Base-by-base conservation (phyloP, 2,329 filamentous ascomycete species). In the Paecilomyces variotii region DNA sequence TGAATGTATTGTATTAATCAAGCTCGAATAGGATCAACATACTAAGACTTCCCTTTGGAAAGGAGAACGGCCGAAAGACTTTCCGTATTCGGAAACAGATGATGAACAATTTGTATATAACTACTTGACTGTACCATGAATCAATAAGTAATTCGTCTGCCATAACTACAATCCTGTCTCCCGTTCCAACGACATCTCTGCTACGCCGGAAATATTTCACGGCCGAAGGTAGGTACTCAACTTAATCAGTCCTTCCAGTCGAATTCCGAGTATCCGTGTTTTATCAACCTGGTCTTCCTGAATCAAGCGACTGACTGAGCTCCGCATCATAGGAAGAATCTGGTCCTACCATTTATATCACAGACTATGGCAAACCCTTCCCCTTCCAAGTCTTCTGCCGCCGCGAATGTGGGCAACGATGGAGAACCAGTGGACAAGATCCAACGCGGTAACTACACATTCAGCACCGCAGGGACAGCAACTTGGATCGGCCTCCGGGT, bases 401-500 rank as follows among this genome's bases (percentile, higher is more conserved):
- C 35, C n/a, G 4, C 35, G 6, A 45, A 45, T 6, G 35, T n/a
- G 35, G n/a, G 5, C 30, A 32, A 10, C 11, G 30, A 32, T 45
- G 35, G 35, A 19, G 35, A 45, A 19, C 35, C 35, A 6, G 6
- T 45, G 4, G 35, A 45, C 35, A 45, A 45, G 35, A 45, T 45
- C 35, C 35, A 45, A 45, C 35, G 35, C 14, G 35, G 35, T n/a
- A 45, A 45, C 35, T 45, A 45, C 14, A 45, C 14, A 5, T 45
- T 45, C 35, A 45, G 35, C 14, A 7, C n/a, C 5, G 35, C 35
- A n/a, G 35, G 35, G 3, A 45, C 35, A 19, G 14, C n/a, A 7
- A 45, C 35, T 19, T 45, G 35, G 35, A 45, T 45, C 35, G 35
- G 68, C 82, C 35, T 45, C 35, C 14, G 35, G 0, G 14, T n/a